phyloP scores from a whole-genome alignment of 306 rosid genomes.

The Calophaca sinica region DNA sequence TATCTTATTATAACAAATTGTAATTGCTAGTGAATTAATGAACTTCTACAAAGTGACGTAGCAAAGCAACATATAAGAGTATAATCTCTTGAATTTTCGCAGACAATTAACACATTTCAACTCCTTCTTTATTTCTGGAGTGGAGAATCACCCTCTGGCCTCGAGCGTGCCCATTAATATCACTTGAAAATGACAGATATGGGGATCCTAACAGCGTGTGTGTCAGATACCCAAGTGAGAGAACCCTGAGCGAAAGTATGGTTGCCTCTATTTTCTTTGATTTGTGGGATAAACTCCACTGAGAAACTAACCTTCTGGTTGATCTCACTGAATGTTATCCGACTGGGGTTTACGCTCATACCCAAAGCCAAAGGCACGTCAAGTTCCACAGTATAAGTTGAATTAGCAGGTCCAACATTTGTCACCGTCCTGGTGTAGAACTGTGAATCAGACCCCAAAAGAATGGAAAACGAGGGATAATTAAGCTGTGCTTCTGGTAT shows the following conservation, averaged over 20 bases:
- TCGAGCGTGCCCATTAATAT: background rate
- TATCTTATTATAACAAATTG: background rate
- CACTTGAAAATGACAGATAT: slow-evolving; percentile 52
- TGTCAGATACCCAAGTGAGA: slow-evolving; percentile 61
- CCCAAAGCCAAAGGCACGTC: slow-evolving; percentile 44
- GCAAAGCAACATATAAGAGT: background rate
- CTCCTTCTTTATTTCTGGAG: background rate
- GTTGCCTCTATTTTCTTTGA: slow-evolving; percentile 36
- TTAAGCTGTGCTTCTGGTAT: slow-evolving; percentile 59
- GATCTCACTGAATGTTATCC: slow-evolving; percentile 48
- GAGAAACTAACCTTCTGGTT: slow-evolving; percentile 53
- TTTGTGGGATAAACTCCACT: slow-evolving; percentile 48
- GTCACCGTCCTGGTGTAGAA: slow-evolving; percentile 59
- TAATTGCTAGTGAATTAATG: slow-evolving; percentile 1
- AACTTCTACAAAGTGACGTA: background rate
- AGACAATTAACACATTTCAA: background rate
- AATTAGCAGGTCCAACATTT: slow-evolving; percentile 53
- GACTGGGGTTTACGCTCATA: slow-evolving; percentile 48
- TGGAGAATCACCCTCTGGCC: background rate
- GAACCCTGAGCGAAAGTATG: slow-evolving; percentile 51
- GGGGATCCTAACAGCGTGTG: slow-evolving; percentile 52
- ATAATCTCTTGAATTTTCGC: background rate
- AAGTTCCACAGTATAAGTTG: slow-evolving; percentile 49
- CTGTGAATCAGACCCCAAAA: slow-evolving; percentile 45
- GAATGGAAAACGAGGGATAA: slow-evolving; percentile 62